Evolutionary conservation across 805 yeast species (phyloP), one percentile per base, ranked within the genome.

Genomic region (Yarrowia sp.): DNA sequence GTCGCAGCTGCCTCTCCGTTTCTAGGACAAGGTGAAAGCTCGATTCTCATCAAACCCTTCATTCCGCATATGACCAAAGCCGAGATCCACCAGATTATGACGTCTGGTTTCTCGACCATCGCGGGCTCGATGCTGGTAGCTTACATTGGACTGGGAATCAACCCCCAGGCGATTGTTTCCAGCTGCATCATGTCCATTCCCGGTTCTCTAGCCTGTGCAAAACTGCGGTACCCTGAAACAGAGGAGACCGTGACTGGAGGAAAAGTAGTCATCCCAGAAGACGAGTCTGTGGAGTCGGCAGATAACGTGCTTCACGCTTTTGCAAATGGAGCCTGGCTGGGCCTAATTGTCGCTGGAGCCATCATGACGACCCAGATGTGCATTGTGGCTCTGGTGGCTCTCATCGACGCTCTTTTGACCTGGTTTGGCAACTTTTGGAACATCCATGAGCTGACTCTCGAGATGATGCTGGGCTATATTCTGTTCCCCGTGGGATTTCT

Each of bases 121-220:
- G 82, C 88, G 1, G 90, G 90, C 30, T 84, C 88, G 3, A 88
- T 86, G 40, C 79, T 86, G 71, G 88, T 86, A 2, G 83, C 87
- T 4, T 86, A 86, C 74, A 84, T 86, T 69, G 86, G 87, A 3
- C 78, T 86, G 74, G 90, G 89, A 42, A 81, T 86, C 71, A 85
- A 84, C 71, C 80, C 89, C 1, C 87, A 85, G 71, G 88, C 88
- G 7, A 79, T 86, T 73, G 84, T 86, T n/a, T 83, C 87, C 24
- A 83, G 87, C 43, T 86, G 89, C 79, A 86, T 86, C 66, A 86
- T 86, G 90, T 85, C 89, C 1, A 85, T 86, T 73, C 90, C 90
- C 8, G 87, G 87, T 40, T 82, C 88, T 13, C 76, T 86, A 70
- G 87, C 89, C 3, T 83, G 85, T n/a, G 83, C 88, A 9, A 86